Percentiles rank a stretch among this genome's conserved stretches.
Evolutionary conservation across 805 yeast species (phyloP).

Genomic region (Saccharomycopsis selenospora): DNA sequence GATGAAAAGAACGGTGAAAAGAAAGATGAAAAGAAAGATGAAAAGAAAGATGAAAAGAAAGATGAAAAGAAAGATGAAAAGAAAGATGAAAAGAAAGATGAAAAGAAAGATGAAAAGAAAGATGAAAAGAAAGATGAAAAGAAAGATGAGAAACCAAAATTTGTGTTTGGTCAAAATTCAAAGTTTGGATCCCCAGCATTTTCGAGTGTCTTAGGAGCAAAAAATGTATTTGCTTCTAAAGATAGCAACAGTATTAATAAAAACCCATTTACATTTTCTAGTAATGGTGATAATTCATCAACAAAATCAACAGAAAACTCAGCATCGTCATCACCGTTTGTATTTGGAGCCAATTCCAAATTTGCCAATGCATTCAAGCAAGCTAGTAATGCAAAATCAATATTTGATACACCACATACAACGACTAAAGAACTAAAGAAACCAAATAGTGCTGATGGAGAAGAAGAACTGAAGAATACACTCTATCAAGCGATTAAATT

Average conservation of each 20-base stretch:
- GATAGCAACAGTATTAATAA: slow-evolving; percentile 19
- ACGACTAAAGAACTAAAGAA: slow-evolving; percentile 21
- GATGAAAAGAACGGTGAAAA: slow-evolving; percentile 4
- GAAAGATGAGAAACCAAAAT: slow-evolving; percentile 32
- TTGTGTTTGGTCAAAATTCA: slow-evolving; percentile 50
- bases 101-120: slow-evolving; percentile 6
- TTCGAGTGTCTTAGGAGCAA: slow-evolving; percentile 27
- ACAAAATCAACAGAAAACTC: slow-evolving; percentile 15
- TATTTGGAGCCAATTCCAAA: slow-evolving; percentile 40
- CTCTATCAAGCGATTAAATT: slow-evolving; percentile 53
- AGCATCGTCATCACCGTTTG: slow-evolving; percentile 22
- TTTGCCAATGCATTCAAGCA: slow-evolving; percentile 46
- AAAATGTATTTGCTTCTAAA: slow-evolving; percentile 38
- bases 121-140: slow-evolving; percentile 9
- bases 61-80: slow-evolving; percentile 5
- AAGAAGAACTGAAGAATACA: slow-evolving; percentile 23
- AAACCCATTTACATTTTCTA: slow-evolving; percentile 22
- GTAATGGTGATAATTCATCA: slow-evolving; percentile 17
- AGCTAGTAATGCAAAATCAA: slow-evolving; percentile 46
- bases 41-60: slow-evolving; percentile 16
- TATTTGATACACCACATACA: slow-evolving; percentile 38
- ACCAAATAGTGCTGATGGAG: slow-evolving; percentile 23
- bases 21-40: slow-evolving; percentile 19
- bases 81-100: slow-evolving; percentile 10
- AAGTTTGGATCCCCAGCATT: slow-evolving; percentile 40